These are phyloP conservation scores for Eremothecium coryli DNA, from an alignment of 1,139 yeast species.

Conservation along the genomic window DNA sequence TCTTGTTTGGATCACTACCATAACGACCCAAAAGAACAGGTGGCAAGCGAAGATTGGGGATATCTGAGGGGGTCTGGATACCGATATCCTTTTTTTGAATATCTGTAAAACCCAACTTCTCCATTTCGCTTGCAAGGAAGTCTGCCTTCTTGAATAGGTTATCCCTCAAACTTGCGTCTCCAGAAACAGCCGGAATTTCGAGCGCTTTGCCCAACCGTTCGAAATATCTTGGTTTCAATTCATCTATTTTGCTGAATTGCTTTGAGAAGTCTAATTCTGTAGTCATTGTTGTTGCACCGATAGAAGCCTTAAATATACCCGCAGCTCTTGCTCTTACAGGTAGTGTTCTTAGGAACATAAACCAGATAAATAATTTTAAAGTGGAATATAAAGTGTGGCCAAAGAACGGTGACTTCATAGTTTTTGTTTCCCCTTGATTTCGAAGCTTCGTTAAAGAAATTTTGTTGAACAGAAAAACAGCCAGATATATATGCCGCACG, in stretches of 20 bases:
- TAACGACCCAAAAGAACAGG: constrained; percentile 85
- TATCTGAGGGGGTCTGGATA: constrained; percentile 69
- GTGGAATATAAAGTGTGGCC: too few species aligned
- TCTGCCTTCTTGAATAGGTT: constrained; percentile 79
- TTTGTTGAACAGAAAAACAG: too few species aligned
- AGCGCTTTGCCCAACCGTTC: constrained; percentile 69
- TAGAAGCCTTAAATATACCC: background rate
- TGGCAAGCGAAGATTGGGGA: constrained; percentile 64
- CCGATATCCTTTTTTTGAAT: constrained; percentile 79
- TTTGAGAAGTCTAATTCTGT: constrained; percentile 19
- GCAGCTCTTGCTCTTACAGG: constrained; percentile 1
- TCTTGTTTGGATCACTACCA: constrained; percentile 72
- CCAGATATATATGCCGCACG: too few species aligned
- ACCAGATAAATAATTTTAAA: background rate
- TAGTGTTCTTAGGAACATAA: background rate
- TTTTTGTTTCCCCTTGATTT: too few species aligned
- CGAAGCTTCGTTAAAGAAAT: too few species aligned
- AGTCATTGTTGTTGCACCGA: constrained; percentile 13
- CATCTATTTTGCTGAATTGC: constrained; percentile 52
- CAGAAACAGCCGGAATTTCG: constrained; percentile 88
- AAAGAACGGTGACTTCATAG: too few species aligned
- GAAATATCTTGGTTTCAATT: constrained; percentile 60
- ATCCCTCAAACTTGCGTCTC: constrained; percentile 80
- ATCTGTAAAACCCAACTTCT: constrained; percentile 65
- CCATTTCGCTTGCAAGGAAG: constrained; percentile 63